These are phyloP conservation scores for Licmophora abbreviata DNA, from an alignment of 108 stramenopile species.

Conservation along the genomic window DNA sequence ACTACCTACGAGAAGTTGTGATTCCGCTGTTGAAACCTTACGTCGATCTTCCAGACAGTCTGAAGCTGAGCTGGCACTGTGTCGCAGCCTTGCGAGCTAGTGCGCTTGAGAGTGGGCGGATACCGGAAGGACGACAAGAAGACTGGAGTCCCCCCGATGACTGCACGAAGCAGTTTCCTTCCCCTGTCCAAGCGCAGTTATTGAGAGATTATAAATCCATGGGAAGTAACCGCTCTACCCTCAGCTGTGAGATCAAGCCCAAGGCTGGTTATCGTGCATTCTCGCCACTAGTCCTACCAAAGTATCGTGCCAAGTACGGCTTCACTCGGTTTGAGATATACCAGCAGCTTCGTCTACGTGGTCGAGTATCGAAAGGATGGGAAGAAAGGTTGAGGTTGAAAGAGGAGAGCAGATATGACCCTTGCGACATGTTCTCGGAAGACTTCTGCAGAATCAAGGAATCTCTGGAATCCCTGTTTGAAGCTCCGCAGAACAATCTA, in stretches of 20 bases:
- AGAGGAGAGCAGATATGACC: slow-evolving; percentile 19
- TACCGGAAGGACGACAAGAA: slow-evolving; percentile 6
- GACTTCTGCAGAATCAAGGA: slow-evolving; percentile 25
- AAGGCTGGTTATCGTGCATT: slow-evolving; percentile 63
- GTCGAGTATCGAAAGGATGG: slow-evolving; percentile 39
- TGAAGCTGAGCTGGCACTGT: slow-evolving; percentile 5
- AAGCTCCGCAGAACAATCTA: slow-evolving; percentile 61
- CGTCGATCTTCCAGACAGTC: slow-evolving; percentile 16
- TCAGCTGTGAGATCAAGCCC: slow-evolving; percentile 59
- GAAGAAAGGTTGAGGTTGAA: background rate
- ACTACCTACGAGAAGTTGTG: slow-evolving; percentile 7
- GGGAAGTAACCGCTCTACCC: background rate
- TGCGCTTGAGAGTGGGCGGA: slow-evolving; percentile 2
- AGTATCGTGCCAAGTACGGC: slow-evolving; percentile 44
- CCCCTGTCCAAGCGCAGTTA: background rate
- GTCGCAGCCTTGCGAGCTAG: slow-evolving; percentile 9
- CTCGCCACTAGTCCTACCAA: slow-evolving; percentile 56
- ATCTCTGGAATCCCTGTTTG: slow-evolving; percentile 29
- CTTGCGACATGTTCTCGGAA: slow-evolving; percentile 50
- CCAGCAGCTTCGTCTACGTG: slow-evolving; percentile 37
- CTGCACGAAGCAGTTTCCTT: background rate
- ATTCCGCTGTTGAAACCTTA: slow-evolving; percentile 12
- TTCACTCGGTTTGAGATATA: slow-evolving; percentile 33
- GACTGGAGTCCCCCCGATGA: slow-evolving; percentile 6
- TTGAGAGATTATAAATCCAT: background rate